Evolutionary conservation across 345 rosid genomes (phyloP).

Genomic region (Eucalyptus polyanthemos): DNA sequence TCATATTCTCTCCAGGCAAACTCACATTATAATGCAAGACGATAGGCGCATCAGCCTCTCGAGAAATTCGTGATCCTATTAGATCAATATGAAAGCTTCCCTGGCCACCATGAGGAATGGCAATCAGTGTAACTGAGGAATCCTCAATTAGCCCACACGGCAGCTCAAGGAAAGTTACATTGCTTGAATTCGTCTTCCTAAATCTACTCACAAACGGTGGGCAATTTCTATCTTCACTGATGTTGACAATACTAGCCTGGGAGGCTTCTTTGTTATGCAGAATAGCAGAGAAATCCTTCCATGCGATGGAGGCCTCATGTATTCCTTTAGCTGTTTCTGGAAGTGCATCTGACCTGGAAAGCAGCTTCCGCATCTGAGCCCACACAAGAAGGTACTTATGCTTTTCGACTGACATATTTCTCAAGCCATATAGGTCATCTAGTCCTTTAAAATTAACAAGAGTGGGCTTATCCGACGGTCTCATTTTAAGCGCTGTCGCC

Average conservation of each 20-base stretch:
- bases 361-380: conserved; percentile 43
- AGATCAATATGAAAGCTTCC: conserved; percentile 57
- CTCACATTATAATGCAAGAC: conserved; percentile 56
- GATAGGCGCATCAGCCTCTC: conserved; percentile 27
- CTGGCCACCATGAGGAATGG: conserved; percentile 43
- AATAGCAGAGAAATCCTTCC: conserved; percentile 33
- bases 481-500: not conserved
- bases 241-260: not conserved
- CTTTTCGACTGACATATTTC: conserved; percentile 29
- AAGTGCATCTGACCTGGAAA: conserved; percentile 72
- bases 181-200: conserved; percentile 8
- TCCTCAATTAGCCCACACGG: conserved; percentile 77
- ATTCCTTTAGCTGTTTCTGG: conserved; percentile 70
- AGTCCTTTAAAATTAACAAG: conserved; percentile 40
- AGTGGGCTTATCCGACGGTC: conserved; percentile 19
- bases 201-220: conserved; percentile 32
- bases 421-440: conserved; percentile 31
- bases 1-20: conserved; percentile 50
- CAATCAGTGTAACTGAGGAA: conserved; percentile 71
- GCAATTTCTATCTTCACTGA: conserved; percentile 24
- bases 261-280: conserved; percentile 17
- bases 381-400: conserved; percentile 45
- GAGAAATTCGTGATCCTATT: conserved; percentile 28
- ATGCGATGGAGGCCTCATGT: conserved; percentile 56
- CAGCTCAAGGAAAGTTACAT: conserved; percentile 31